These are phyloP conservation scores for Carnegiea gigantea DNA, from an alignment of 179 eudicot genomes.

Conservation along the genomic window DNA sequence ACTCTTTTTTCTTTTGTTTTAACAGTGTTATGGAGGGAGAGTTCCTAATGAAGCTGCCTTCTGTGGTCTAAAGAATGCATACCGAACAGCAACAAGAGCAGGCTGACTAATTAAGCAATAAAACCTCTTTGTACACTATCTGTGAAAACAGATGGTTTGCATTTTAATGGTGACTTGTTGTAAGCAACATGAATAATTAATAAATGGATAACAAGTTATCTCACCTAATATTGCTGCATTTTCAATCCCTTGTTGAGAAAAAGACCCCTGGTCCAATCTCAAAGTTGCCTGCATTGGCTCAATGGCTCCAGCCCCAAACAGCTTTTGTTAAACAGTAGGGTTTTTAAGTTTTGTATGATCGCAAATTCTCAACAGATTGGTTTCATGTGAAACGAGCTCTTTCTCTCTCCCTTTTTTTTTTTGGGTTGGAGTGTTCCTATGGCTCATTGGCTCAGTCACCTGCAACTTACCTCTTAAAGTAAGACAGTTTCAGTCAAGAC, in stretches of 20 bases:
- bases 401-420: no score
- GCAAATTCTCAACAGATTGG: background rate
- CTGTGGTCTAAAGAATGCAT: conserved; percentile 34
- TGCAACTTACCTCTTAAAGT: no score
- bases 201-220: background rate
- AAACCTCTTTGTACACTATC: background rate
- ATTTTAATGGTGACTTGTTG: background rate
- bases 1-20: background rate
- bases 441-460: background rate
- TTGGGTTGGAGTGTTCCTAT: background rate
- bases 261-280: background rate
- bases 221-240: background rate
- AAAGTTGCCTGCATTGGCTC: background rate
- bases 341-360: background rate
- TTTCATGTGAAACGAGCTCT: no score
- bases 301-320: no score
- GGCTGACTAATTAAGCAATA: background rate
- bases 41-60: conserved; percentile 55
- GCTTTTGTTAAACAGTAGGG: no score
- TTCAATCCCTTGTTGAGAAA: background rate
- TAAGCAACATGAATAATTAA: background rate
- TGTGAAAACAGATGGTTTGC: background rate
- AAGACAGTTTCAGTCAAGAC: background rate
- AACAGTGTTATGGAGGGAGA: conserved; percentile 66
- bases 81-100: background rate